phyloP scores from a whole-genome alignment of 352 stramenopile genomes.

The Pythium phragmitis region DNA sequence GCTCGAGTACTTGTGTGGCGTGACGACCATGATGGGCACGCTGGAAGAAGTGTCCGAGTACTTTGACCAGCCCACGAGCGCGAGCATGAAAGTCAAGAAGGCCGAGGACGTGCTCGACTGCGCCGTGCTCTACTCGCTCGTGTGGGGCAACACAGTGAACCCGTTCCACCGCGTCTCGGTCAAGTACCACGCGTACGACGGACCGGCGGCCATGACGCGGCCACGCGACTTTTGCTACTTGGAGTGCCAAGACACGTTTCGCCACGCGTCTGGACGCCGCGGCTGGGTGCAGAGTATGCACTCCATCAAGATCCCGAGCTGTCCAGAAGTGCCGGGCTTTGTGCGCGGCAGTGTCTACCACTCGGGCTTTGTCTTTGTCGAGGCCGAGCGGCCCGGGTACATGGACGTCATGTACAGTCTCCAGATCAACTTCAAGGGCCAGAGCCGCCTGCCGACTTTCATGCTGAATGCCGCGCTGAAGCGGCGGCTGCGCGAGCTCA shows the following conservation, averaged over 20 bases:
- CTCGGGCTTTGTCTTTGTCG: constrained; percentile 77
- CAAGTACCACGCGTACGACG: constrained; percentile 72
- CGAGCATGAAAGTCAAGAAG: constrained; percentile 56
- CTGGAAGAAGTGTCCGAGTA: constrained; percentile 67
- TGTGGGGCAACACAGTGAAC: constrained; percentile 42
- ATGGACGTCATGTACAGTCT: constrained; percentile 87
- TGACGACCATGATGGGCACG: constrained; percentile 70
- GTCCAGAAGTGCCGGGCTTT: constrained; percentile 64
- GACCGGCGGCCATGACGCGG: constrained; percentile 51
- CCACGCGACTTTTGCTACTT: constrained; percentile 71
- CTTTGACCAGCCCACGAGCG: constrained; percentile 68
- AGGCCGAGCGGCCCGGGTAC: constrained; percentile 70
- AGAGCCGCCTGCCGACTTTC: constrained; percentile 57
- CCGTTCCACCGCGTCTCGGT: constrained; percentile 63
- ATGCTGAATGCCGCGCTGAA: constrained; percentile 66
- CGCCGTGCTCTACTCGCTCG: constrained; percentile 59
- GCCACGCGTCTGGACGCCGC: constrained; percentile 58
- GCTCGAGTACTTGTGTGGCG: constrained; percentile 65
- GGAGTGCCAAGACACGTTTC: constrained; percentile 81
- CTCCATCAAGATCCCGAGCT: constrained; percentile 78
- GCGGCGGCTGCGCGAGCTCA: constrained; percentile 58
- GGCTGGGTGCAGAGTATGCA: constrained; percentile 83
- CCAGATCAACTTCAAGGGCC: constrained; percentile 86
- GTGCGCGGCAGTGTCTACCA: constrained; percentile 83
- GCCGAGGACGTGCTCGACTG: constrained; percentile 68